A percentile compares a stretch with the other conserved stretches of the same genome.
phyloP scores from a whole-genome alignment of 2,329 filamentous ascomycete species.

The Talaromyces verruculosus region DNA sequence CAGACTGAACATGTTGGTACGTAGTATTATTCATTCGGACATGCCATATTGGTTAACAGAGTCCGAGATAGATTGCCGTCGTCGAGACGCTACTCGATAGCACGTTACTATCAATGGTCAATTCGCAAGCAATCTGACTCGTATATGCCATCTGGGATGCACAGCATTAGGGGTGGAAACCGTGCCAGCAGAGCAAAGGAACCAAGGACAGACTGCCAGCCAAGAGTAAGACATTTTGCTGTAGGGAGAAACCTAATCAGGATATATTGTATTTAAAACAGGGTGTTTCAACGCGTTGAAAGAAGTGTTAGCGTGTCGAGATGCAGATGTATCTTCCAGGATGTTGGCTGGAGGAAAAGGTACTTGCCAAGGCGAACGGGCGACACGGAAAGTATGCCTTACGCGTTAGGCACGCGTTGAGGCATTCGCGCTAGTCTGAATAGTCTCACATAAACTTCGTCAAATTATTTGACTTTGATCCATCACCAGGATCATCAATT shows the following conservation, averaged over 20 bases:
- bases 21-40: not conserved
- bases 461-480: not conserved
- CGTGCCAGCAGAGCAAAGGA: slow-evolving; percentile 8
- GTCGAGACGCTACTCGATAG: not conserved
- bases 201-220: not conserved
- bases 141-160: not conserved
- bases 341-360: not conserved
- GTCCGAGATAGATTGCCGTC: not conserved
- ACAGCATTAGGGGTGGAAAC: not conserved
- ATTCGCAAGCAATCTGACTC: not conserved
- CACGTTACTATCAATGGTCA: not conserved
- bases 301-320: slow-evolving; percentile 9
- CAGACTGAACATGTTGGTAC: not conserved
- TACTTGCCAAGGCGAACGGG: slow-evolving; percentile 3
- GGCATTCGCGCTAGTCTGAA: not conserved
- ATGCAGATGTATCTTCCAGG: not conserved
- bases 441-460: not conserved
- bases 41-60: not conserved
- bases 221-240: slow-evolving; percentile 4
- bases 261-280: slow-evolving; percentile 5
- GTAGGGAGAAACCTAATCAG: not conserved
- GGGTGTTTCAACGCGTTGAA: slow-evolving; percentile 8
- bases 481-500: not conserved
- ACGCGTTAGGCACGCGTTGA: slow-evolving; percentile 14
- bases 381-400: slow-evolving; percentile 6